These are phyloP conservation scores for Carex cristatella DNA, from an alignment of 176 grass and related monocot species.

Conservation along the genomic window DNA sequence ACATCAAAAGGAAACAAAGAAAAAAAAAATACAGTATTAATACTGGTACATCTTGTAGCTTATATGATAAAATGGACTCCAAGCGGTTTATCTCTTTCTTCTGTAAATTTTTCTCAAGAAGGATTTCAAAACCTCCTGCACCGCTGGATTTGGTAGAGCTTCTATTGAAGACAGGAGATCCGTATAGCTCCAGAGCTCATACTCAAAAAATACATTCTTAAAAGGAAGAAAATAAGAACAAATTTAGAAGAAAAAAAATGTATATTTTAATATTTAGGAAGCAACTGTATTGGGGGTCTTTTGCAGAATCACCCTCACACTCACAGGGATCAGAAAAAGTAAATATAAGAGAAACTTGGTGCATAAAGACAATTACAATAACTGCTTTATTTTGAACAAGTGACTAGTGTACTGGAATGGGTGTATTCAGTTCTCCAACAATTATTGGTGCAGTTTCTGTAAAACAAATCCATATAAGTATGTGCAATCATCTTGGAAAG, in stretches of 20 bases:
- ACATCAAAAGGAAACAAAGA: not conserved
- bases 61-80: not conserved
- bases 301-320: not conserved
- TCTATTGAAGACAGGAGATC: slow-evolving; percentile 49
- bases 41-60: not conserved
- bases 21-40: not conserved
- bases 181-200: slow-evolving; percentile 53
- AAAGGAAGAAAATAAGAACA: not conserved
- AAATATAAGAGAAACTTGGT: not conserved
- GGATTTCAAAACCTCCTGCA: slow-evolving; percentile 46
- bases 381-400: not conserved
- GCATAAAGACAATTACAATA: not conserved
- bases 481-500: not conserved
- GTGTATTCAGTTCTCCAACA: not conserved
- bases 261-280: not conserved
- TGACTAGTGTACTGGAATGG: not conserved
- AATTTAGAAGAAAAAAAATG: not conserved
- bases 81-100: slow-evolving; percentile 41
- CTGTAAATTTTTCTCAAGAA: slow-evolving; percentile 61
- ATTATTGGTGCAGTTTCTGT: not conserved
- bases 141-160: slow-evolving; percentile 28
- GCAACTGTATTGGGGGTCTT: not conserved
- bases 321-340: not conserved
- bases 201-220: slow-evolving; percentile 57
- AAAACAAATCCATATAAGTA: too few relatives aligned